phyloP scores from a whole-genome alignment of 805 yeast genomes.

The Pichia heedii region DNA sequence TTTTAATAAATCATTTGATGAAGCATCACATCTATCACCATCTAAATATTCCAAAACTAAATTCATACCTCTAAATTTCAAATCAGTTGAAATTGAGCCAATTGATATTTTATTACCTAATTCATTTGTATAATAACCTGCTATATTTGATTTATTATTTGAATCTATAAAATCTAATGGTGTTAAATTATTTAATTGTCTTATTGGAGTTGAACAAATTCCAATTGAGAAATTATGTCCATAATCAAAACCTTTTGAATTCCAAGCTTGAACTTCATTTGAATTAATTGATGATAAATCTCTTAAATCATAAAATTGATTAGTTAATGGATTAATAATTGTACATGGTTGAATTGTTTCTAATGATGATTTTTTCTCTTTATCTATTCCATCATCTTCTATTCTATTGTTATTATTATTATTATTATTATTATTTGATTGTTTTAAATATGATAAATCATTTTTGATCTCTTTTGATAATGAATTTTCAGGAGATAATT shows the following conservation, averaged over 20 bases:
- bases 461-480: neutral
- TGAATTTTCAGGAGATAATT: neutral
- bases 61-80: constrained; percentile 64
- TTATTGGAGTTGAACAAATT: constrained; percentile 53
- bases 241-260: constrained; percentile 61
- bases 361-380: neutral
- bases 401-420: neutral
- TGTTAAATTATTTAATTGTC: constrained; percentile 16
- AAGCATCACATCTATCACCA: constrained; percentile 49
- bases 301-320: constrained; percentile 39
- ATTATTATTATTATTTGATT: neutral
- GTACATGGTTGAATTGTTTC: constrained; percentile 32
- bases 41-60: constrained; percentile 58
- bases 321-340: constrained; percentile 32
- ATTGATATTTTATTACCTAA: constrained; percentile 38
- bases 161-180: constrained; percentile 27
- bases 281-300: constrained; percentile 28
- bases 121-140: constrained; percentile 47
- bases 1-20: constrained; percentile 35
- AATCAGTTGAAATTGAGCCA: constrained; percentile 53
- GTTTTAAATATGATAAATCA: neutral
- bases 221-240: constrained; percentile 67
- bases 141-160: constrained; percentile 36
- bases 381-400: neutral
- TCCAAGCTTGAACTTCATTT: constrained; percentile 42